Conservation (phyloP, 2,329 filamentous ascomycete species). For the Davidsoniella australis region DNA sequence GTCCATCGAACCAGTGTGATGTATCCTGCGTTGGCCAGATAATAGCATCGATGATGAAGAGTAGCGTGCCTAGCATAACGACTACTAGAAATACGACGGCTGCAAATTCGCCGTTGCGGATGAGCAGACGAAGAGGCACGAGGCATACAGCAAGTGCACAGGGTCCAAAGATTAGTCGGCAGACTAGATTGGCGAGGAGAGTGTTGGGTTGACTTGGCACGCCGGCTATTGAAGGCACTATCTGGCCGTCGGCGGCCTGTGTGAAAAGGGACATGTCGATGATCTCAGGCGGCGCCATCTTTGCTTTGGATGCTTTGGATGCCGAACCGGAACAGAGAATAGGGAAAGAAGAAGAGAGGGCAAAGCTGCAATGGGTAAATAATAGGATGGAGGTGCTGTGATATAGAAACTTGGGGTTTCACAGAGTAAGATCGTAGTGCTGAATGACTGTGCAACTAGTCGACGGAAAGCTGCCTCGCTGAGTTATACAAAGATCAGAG, state of each 20-base stretch:
- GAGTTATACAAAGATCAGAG: too few relatives aligned
- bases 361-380: too few relatives aligned
- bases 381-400: neutral
- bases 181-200: slow-evolving; percentile 29
- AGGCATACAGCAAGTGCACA: slow-evolving; percentile 29
- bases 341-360: neutral
- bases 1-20: slow-evolving; percentile 32
- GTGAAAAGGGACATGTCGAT: slow-evolving; percentile 9
- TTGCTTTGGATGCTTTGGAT: slow-evolving; percentile 4
- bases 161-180: slow-evolving; percentile 30
- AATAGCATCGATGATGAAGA: slow-evolving; percentile 32
- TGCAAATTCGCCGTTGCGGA: slow-evolving; percentile 35
- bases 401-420: neutral
- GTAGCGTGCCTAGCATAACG: slow-evolving; percentile 29
- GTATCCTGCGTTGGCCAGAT: slow-evolving; percentile 37
- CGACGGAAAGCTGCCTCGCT: neutral
- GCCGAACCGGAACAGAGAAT: too few relatives aligned
- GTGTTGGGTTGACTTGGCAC: slow-evolving; percentile 14
- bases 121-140: slow-evolving; percentile 34
- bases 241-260: neutral
- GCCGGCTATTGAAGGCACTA: slow-evolving; percentile 15
- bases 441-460: neutral
- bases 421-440: neutral
- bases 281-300: slow-evolving; percentile 12
- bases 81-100: slow-evolving; percentile 32